phyloP scores from a whole-genome alignment of 2,329 filamentous ascomycete genomes.

The Aspergillus melleus region DNA sequence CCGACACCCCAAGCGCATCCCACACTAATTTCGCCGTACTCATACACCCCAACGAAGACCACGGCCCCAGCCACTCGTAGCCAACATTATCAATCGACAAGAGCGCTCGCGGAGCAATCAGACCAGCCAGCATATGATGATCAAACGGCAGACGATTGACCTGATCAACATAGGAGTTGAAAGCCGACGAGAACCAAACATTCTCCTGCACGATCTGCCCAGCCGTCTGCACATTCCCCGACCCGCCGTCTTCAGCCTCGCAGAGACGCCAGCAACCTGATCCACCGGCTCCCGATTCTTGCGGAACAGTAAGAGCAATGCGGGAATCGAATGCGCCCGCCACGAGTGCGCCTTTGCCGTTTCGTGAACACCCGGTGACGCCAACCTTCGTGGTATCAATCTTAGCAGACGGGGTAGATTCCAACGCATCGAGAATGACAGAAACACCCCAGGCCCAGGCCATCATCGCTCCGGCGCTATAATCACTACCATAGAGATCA shows the following conservation, averaged over 20 bases:
- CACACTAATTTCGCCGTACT: neutral
- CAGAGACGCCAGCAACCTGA: constrained; percentile 62
- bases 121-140: constrained; percentile 59
- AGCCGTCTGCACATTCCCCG: constrained; percentile 62
- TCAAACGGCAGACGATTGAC: constrained; percentile 54
- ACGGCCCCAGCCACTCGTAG: constrained; percentile 9
- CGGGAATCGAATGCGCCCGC: constrained; percentile 59
- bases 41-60: constrained; percentile 9
- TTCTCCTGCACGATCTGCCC: constrained; percentile 61
- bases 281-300: constrained; percentile 63
- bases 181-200: constrained; percentile 61
- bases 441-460: constrained; percentile 66
- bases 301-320: constrained; percentile 61
- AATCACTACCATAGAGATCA: constrained; percentile 56
- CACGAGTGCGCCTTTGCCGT: constrained; percentile 65
- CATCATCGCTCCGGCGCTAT: constrained; percentile 59
- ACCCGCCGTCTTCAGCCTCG: constrained; percentile 51
- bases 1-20: constrained; percentile 5
- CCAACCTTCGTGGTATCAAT: constrained; percentile 55
- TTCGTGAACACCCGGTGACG: constrained; percentile 64
- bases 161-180: constrained; percentile 54
- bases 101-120: constrained; percentile 58
- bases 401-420: constrained; percentile 45
- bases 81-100: constrained; percentile 25
- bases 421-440: constrained; percentile 61